phyloP scores from a whole-genome alignment of 306 rosid species.

The Neltuma alba region DNA sequence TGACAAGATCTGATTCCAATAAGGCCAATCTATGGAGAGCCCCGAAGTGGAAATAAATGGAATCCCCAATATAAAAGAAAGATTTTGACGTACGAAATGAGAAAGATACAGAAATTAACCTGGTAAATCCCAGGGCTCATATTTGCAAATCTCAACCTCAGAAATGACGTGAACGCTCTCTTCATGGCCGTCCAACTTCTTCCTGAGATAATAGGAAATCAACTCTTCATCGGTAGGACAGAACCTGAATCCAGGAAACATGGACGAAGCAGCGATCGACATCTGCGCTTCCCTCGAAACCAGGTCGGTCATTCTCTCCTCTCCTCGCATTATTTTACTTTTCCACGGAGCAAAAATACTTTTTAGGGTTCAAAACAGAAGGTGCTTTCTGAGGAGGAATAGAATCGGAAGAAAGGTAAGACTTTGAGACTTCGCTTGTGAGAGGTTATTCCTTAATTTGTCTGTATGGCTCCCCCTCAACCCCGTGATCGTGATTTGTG shows the following conservation, averaged over 20 bases:
- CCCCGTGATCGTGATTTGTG: neutral
- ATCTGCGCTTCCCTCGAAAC: slow-evolving; percentile 61
- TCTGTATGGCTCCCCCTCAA: neutral
- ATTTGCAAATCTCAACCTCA: slow-evolving; percentile 79
- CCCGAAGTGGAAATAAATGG: neutral
- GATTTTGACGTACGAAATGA: neutral
- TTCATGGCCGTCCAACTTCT: slow-evolving; percentile 65
- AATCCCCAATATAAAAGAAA: neutral
- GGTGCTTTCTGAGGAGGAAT: neutral
- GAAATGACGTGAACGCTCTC: slow-evolving; percentile 75
- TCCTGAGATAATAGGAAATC: slow-evolving; percentile 75
- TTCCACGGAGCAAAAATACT: neutral
- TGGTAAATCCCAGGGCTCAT: slow-evolving; percentile 95
- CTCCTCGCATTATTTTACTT: no score
- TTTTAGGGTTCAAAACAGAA: neutral
- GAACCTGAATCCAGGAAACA: slow-evolving; percentile 96
- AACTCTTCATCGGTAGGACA: slow-evolving; percentile 93
- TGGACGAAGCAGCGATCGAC: slow-evolving; percentile 66
- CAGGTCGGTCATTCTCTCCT: slow-evolving; percentile 29
- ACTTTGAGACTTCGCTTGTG: neutral
- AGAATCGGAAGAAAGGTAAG: slow-evolving; percentile 4
- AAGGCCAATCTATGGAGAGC: neutral
- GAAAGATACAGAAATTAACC: slow-evolving; percentile 37
- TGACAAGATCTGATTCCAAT: no score
- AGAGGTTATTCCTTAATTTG: slow-evolving; percentile 9